Evolutionary conservation across 192 early-diverging fungal species (phyloP), one percentile per base, ranked within the genome.

Genomic region (Neocallimastix lanati): DNA sequence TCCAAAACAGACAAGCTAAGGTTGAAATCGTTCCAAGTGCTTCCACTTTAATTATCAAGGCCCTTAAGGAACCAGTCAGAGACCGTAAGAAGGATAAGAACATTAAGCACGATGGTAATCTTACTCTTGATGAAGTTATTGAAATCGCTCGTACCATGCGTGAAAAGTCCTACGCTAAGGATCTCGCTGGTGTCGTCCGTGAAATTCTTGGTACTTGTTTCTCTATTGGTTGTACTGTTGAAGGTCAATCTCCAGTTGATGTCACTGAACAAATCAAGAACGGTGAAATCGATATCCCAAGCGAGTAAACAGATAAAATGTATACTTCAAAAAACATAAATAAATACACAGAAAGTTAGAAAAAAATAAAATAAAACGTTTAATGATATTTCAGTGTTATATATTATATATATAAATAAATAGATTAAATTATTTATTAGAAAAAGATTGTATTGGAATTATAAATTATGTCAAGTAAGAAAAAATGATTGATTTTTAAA

Each of bases 21-120:
- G 94, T 99, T 81, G 93, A 96, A 82, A 93, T 99, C 84, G 93
- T 99, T 77, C 96, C 97, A 82, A 92, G 93, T 76, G 97, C 97
- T 80, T 96, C 95, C 35, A 95, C 97, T 81, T 90, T 99, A 79
- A 94, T 99, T 84, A 96, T 99, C 90, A 87, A 89, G 84, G 97
- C 97, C 82, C 88, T 99, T 76, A 98, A 97, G 92, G 97, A 99
- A 90, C 93, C 96, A 78, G 91, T 92, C 30, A 89, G 97, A 81
- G 97, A 99, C 88, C 90, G 92, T 87, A 99, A 99, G 94, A 99
- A 99, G 95, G 97, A 99, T 87, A 99, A 99, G 94, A 99, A 99
- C 94, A 96, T 98, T 87, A 92, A 96, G 88, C 96, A 98, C 91
- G 89, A 85, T 84, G 97, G 97, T 82, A 99, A 99, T 92, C 88